Conservation (phyloP, 78 protist genomes). For the Guillardia theta region DNA sequence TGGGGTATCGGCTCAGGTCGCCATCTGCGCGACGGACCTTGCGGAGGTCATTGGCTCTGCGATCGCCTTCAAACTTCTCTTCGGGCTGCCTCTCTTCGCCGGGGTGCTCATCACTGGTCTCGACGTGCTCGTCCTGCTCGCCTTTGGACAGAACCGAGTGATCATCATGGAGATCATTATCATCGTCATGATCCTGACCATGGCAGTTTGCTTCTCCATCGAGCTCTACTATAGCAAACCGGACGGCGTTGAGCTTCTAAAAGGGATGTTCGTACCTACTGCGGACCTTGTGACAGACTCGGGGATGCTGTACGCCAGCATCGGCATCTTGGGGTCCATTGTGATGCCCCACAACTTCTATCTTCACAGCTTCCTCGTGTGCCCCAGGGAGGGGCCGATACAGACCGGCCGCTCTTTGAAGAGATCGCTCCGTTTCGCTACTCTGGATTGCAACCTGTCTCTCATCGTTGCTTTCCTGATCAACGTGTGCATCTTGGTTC, state of each 20-base stretch:
- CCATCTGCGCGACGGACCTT: neutral
- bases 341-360: constrained; percentile 24
- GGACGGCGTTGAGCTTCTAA: neutral
- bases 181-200: neutral
- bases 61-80: neutral
- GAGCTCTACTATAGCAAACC: neutral
- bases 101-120: neutral
- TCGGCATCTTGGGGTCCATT: neutral
- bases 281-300: neutral
- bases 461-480: neutral
- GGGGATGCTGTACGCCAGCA: neutral
- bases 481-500: neutral
- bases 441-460: neutral
- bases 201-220: neutral
- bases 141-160: neutral
- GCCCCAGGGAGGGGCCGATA: neutral
- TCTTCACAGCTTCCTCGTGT: neutral
- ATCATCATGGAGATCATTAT: neutral
- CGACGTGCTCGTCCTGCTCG: neutral
- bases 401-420: no score
- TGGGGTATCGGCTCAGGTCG: neutral
- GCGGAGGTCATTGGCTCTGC: constrained; percentile 4
- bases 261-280: neutral
- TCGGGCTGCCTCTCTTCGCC: neutral
- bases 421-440: neutral